Evolutionary conservation across 202 grass and related monocot genomes (phyloP).

Genomic region (Schoenoplectus tabernaemontani): DNA sequence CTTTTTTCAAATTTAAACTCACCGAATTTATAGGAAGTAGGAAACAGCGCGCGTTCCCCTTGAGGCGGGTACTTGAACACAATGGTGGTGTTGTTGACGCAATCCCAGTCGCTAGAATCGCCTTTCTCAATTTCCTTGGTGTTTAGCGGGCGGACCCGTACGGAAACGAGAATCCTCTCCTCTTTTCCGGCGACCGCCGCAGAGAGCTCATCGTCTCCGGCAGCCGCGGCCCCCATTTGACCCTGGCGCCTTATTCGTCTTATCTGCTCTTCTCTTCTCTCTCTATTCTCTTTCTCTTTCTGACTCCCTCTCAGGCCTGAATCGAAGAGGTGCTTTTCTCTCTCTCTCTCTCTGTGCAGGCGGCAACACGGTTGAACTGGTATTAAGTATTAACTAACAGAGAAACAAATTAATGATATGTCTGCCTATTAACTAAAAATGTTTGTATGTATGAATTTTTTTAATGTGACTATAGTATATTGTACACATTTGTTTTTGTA

Average conservation of each 20-base stretch:
- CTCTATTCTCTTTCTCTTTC: neutral
- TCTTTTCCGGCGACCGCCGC: conserved; percentile 23
- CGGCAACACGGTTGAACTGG: conserved; percentile 19
- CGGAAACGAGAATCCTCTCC: conserved; percentile 84
- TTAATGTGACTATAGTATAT: neutral
- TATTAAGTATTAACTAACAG: neutral
- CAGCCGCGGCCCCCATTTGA: conserved; percentile 8
- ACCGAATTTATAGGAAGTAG: conserved; percentile 63
- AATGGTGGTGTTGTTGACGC: conserved; percentile 47
- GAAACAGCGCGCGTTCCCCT: conserved; percentile 56
- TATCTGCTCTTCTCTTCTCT: neutral
- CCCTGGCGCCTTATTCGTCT: neutral
- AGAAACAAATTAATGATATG: neutral
- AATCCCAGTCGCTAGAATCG: conserved; percentile 66
- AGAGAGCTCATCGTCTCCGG: conserved; percentile 31
- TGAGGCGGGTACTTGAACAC: conserved; percentile 55
- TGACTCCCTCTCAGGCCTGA: neutral
- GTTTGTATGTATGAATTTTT: neutral
- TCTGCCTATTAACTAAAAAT: neutral
- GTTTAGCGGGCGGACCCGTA: conserved; percentile 71
- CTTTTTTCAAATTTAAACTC: neutral
- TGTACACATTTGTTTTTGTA: neutral
- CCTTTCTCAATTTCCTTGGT: conserved; percentile 57
- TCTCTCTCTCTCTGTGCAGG: neutral
- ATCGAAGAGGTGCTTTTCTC: neutral